phyloP scores from a whole-genome alignment of 2,329 filamentous ascomycete genomes.

The Calonectria honghensis region DNA sequence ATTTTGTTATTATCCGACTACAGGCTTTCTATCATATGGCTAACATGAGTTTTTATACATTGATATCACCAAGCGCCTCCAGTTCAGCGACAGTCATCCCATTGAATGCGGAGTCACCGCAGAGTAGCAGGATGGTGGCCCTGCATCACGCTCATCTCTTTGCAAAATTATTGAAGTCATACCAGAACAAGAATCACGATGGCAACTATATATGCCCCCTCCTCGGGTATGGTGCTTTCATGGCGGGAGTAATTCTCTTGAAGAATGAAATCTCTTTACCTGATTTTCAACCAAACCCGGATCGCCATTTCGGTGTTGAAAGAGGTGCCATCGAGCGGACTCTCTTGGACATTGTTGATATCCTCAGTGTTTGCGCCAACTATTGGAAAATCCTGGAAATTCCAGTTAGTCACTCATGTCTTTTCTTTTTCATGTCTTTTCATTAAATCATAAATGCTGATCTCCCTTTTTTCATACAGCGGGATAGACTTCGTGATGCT shows the following conservation, averaged over 20 bases:
- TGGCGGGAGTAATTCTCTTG: neutral
- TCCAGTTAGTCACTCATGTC: neutral
- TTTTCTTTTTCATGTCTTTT: too few relatives aligned
- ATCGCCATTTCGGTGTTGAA: neutral
- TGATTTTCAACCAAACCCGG: neutral
- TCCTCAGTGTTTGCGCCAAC: neutral
- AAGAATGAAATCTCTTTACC: neutral
- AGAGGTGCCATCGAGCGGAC: neutral
- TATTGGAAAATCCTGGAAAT: conserved; percentile 1
- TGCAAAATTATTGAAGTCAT: neutral
- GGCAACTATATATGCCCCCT: neutral
- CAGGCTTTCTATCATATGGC: conserved; percentile 1
- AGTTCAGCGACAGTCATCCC: neutral
- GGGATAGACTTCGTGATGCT: neutral
- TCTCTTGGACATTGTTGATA: neutral
- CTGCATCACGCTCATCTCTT: neutral
- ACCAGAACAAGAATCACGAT: neutral
- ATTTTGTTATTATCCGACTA: neutral
- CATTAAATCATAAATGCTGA: neutral
- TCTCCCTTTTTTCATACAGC: neutral
- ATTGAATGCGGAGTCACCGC: neutral
- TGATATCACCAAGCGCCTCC: neutral
- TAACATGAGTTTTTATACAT: neutral
- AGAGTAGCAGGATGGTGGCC: neutral
- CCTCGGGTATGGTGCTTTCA: conserved; percentile 3